Percentiles rank a stretch among this genome's conserved stretches.
Conservation (phyloP, 2,329 filamentous ascomycete genomes). For the Fulvia fulva region DNA sequence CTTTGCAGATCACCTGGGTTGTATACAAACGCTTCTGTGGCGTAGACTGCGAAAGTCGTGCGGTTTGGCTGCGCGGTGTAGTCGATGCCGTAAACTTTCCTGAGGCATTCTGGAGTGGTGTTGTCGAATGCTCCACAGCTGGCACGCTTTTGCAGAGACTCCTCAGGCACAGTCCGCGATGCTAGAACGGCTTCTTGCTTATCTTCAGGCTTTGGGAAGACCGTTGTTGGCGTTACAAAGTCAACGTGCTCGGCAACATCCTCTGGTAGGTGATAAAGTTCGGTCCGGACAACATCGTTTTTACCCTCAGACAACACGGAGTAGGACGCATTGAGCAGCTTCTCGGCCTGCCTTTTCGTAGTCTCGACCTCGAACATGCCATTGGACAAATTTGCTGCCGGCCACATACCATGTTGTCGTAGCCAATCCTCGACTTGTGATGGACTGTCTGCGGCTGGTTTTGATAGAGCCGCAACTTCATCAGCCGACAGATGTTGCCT, state of each 20-base stretch:
- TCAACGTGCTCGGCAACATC: slow-evolving; percentile 15
- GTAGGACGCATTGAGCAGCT: slow-evolving; percentile 23
- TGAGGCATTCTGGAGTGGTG: slow-evolving; percentile 21
- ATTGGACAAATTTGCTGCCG: slow-evolving; percentile 1
- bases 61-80: slow-evolving; percentile 22
- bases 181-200: background rate
- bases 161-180: background rate
- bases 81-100: slow-evolving; percentile 23
- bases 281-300: slow-evolving; percentile 15
- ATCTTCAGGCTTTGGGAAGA: slow-evolving; percentile 13
- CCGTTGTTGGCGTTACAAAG: slow-evolving; percentile 22
- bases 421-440: slow-evolving; percentile 14
- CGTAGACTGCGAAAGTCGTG: slow-evolving; percentile 25
- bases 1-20: slow-evolving; percentile 17
- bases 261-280: slow-evolving; percentile 18
- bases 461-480: slow-evolving; percentile 7
- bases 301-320: slow-evolving; percentile 17
- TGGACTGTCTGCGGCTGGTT: slow-evolving; percentile 5
- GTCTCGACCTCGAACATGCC: slow-evolving; percentile 23
- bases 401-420: slow-evolving; percentile 11
- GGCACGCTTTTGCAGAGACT: slow-evolving; percentile 5
- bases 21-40: slow-evolving; percentile 22
- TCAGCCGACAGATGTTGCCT: slow-evolving; percentile 16
- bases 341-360: slow-evolving; percentile 17
- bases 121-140: slow-evolving; percentile 16